These are phyloP conservation scores for Microthlaspi erraticum DNA, from an alignment of 345 rosid species.

Conservation along the genomic window DNA sequence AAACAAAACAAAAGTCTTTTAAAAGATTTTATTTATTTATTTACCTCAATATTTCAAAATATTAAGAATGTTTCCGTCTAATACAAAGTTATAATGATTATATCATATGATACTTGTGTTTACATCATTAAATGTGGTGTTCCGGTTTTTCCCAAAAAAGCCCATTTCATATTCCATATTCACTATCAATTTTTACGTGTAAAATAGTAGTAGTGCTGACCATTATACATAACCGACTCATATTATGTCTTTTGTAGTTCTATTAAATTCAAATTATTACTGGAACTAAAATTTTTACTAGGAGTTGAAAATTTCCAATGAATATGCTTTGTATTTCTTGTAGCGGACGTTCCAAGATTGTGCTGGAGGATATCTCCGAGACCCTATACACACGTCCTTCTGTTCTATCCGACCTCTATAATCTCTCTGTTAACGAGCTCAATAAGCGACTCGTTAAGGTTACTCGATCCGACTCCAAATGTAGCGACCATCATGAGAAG, in stretches of 20 bases:
- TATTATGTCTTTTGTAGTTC: no score
- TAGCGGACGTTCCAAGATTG: slow-evolving; percentile 61
- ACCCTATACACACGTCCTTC: slow-evolving; percentile 84
- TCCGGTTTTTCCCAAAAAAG: slow-evolving; percentile 1
- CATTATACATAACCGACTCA: not conserved
- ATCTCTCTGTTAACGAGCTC: slow-evolving; percentile 32
- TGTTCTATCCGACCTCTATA: slow-evolving; percentile 53
- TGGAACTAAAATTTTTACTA: not conserved
- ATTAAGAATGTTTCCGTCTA: not conserved
- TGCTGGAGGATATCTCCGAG: slow-evolving; percentile 87
- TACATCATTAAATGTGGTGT: not conserved
- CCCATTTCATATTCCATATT: slow-evolving; percentile 2
- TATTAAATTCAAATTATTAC: not conserved
- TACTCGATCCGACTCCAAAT: slow-evolving; percentile 45
- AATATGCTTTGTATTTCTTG: slow-evolving; percentile 14
- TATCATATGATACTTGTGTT: no score
- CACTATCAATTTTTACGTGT: not conserved
- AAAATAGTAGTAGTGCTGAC: not conserved
- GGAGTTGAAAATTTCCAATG: not conserved
- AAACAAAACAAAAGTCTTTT: not conserved
- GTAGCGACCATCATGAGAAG: slow-evolving; percentile 44
- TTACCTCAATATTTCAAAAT: no score
- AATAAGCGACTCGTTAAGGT: slow-evolving; percentile 46
- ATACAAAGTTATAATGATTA: not conserved
- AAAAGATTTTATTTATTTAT: no score